Evolutionary conservation across 805 yeast species (phyloP).

Genomic region (Ogataea nitratoaversa): DNA sequence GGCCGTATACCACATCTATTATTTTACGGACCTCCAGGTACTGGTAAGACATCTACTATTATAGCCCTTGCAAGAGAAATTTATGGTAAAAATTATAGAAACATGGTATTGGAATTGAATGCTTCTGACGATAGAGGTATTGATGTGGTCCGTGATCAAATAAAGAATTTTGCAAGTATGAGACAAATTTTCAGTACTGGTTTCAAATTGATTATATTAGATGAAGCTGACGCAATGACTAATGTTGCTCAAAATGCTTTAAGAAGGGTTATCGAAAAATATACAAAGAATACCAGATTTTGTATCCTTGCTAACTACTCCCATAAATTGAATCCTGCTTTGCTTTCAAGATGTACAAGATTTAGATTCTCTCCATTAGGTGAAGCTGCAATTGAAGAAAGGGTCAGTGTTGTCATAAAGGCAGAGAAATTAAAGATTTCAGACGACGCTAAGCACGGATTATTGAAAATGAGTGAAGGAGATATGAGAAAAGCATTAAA

Average conservation of each 20-base stretch:
- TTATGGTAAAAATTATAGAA: constrained; percentile 73
- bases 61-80: constrained; percentile 83
- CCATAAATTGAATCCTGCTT: constrained; percentile 92
- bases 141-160: constrained; percentile 95
- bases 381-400: constrained; percentile 59
- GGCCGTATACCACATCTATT: constrained; percentile 86
- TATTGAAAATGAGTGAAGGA: constrained; percentile 76
- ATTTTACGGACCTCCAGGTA: constrained; percentile 95
- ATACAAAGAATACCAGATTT: constrained; percentile 91
- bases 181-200: constrained; percentile 86
- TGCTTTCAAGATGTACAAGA: constrained; percentile 89
- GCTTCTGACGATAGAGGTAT: constrained; percentile 98
- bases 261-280: constrained; percentile 83
- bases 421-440: constrained; percentile 60
- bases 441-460: constrained; percentile 57
- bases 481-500: constrained; percentile 96
- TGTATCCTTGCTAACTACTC: constrained; percentile 95
- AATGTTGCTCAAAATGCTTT: constrained; percentile 81
- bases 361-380: constrained; percentile 87
- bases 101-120: constrained; percentile 91
- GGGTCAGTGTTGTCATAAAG: constrained; percentile 65
- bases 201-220: constrained; percentile 85
- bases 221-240: constrained; percentile 96
- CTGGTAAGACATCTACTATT: constrained; percentile 88
- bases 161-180: constrained; percentile 93